Percentiles rank a stretch among this genome's conserved stretches.
phyloP scores from a whole-genome alignment of 257 asterid genomes.

The Prunella vulgaris region DNA sequence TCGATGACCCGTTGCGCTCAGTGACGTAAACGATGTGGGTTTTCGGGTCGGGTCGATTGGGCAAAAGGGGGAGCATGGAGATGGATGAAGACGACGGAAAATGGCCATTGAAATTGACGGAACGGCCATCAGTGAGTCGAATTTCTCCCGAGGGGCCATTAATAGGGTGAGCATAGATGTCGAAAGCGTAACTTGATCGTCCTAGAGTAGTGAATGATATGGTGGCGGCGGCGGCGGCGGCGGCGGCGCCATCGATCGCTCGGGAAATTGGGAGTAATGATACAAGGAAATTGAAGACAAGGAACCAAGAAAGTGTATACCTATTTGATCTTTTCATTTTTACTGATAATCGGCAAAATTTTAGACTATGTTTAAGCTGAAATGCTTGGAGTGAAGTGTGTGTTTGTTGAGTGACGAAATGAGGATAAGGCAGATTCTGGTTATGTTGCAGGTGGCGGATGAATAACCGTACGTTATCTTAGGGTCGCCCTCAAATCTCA shows the following conservation, averaged over 20 bases:
- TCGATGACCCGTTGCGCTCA: constrained; percentile 68
- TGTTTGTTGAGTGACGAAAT: neutral
- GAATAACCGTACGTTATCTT: neutral
- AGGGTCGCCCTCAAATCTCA: neutral
- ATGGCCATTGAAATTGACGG: constrained; percentile 76
- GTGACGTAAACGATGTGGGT: constrained; percentile 60
- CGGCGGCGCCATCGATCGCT: constrained; percentile 19
- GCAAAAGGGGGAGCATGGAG: constrained; percentile 27
- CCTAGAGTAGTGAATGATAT: constrained; percentile 64
- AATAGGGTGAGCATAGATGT: constrained; percentile 50
- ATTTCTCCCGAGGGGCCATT: constrained; percentile 29
- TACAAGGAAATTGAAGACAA: constrained; percentile 15
- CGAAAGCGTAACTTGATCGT: constrained; percentile 67
- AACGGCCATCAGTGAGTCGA: constrained; percentile 68
- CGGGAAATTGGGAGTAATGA: neutral
- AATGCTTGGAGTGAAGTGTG: neutral
- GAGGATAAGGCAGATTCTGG: neutral
- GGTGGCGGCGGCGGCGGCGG: constrained; percentile 31
- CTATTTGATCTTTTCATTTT: constrained; percentile 29
- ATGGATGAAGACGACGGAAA: constrained; percentile 47
- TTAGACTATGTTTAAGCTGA: neutral
- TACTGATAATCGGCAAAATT: neutral
- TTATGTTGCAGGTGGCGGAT: neutral
- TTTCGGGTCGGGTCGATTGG: constrained; percentile 12
- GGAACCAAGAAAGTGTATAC: neutral